A percentile compares a stretch with the other conserved stretches of the same genome.
Evolutionary conservation across 1,284 basidiomycete genomes (phyloP).

Genomic region (Porogramme epimiltina): DNA sequence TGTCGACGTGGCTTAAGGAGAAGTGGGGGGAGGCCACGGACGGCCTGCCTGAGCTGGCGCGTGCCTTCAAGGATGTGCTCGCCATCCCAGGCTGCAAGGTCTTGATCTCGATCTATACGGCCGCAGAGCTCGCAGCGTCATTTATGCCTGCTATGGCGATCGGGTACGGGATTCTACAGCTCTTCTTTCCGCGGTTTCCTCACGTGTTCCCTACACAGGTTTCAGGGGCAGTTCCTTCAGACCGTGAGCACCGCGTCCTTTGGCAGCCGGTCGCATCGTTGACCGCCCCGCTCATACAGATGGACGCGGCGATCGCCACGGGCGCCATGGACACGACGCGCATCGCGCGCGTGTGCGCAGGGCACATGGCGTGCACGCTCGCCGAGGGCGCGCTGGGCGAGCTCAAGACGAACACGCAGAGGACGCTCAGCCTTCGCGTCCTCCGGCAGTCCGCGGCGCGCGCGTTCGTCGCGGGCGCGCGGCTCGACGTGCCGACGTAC

Average conservation of each 20-base stretch:
- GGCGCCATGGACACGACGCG: slow-evolving; percentile 60
- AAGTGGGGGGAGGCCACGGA: slow-evolving; percentile 47
- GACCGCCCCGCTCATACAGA: slow-evolving; percentile 26
- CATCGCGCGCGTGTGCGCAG: slow-evolving; percentile 55
- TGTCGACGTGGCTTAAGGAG: slow-evolving; percentile 43
- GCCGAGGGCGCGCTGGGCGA: slow-evolving; percentile 16
- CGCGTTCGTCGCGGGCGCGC: slow-evolving; percentile 62
- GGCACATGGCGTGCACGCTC: slow-evolving; percentile 55
- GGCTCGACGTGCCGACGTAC: slow-evolving; percentile 75
- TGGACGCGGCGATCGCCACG: slow-evolving; percentile 63
- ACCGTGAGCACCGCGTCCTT: neutral
- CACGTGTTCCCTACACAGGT: neutral
- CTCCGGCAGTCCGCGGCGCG: slow-evolving; percentile 62
- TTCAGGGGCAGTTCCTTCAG: neutral
- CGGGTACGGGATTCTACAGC: slow-evolving; percentile 46
- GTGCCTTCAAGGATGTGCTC: slow-evolving; percentile 65
- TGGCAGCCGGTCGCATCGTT: neutral
- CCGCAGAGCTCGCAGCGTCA: slow-evolving; percentile 46
- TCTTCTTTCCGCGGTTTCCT: slow-evolving; percentile 39
- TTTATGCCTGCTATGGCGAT: slow-evolving; percentile 65
- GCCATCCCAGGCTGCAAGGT: slow-evolving; percentile 51
- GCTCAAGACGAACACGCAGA: no score
- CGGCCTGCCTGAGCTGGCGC: slow-evolving; percentile 60
- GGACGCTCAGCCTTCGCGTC: slow-evolving; percentile 56
- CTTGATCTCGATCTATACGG: slow-evolving; percentile 47